Percentiles rank a stretch among this genome's conserved stretches.
These are phyloP conservation scores for Diplodia seriata DNA, from an alignment of 2,329 filamentous ascomycete genomes.

Conservation along the genomic window DNA sequence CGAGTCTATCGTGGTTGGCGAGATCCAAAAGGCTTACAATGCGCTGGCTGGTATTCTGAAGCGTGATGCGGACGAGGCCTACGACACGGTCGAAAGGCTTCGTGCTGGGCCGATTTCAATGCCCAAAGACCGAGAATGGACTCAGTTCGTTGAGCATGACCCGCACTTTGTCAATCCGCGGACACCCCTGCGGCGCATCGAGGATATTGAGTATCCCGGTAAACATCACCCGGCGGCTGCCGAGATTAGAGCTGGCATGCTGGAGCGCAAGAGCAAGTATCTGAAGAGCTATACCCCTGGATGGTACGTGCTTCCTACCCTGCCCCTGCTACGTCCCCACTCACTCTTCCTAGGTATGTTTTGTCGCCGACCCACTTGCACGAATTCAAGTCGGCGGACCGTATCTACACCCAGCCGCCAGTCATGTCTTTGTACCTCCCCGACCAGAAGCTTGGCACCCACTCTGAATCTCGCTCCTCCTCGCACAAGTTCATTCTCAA, in stretches of 20 bases:
- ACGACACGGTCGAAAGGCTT: slow-evolving; percentile 79
- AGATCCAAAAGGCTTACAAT: slow-evolving; percentile 98
- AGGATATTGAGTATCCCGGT: slow-evolving; percentile 90
- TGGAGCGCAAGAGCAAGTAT: slow-evolving; percentile 99
- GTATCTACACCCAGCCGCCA: slow-evolving; percentile 78
- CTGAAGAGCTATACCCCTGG: slow-evolving; percentile 96
- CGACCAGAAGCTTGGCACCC: slow-evolving; percentile 93
- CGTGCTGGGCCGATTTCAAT: slow-evolving; percentile 87
- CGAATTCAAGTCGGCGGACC: slow-evolving; percentile 98
- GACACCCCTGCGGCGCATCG: slow-evolving; percentile 75
- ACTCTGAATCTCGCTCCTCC: slow-evolving; percentile 79
- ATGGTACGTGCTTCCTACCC: slow-evolving; percentile 67
- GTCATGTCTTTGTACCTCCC: slow-evolving; percentile 96
- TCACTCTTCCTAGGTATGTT: slow-evolving; percentile 72
- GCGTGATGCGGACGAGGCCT: slow-evolving; percentile 84
- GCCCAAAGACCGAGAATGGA: slow-evolving; percentile 94
- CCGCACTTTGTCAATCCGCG: slow-evolving; percentile 87
- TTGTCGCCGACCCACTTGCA: slow-evolving; percentile 95
- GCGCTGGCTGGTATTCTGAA: slow-evolving; percentile 90
- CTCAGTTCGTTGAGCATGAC: slow-evolving; percentile 77
- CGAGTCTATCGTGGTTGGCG: slow-evolving; percentile 93
- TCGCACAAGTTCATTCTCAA: slow-evolving; percentile 99
- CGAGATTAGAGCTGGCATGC: slow-evolving; percentile 86
- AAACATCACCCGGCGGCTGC: slow-evolving; percentile 82
- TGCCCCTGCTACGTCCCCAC: slow-evolving; percentile 33